Percentiles rank a stretch among this genome's conserved stretches.
These are phyloP conservation scores for Xylariaceae sp. DNA, from an alignment of 2,329 filamentous ascomycete species.

Conservation along the genomic window DNA sequence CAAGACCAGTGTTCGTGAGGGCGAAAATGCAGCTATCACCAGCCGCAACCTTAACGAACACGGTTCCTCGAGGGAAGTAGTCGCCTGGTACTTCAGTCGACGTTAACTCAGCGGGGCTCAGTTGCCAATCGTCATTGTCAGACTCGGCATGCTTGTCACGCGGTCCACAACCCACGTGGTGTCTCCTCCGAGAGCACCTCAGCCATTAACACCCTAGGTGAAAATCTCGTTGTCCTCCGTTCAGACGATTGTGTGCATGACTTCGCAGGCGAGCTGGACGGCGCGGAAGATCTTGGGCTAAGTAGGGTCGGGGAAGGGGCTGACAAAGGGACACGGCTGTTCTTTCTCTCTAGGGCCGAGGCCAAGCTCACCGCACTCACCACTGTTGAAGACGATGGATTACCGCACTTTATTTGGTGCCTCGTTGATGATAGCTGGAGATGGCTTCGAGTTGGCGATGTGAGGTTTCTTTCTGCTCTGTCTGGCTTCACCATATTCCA, in stretches of 20 bases:
- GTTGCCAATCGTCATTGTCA: slow-evolving; percentile 38
- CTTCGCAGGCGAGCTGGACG: slow-evolving; percentile 42
- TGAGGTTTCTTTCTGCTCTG: too few relatives aligned
- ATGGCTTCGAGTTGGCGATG: too few relatives aligned
- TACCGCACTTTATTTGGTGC: not conserved
- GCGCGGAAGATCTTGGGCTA: slow-evolving; percentile 1
- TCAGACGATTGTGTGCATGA: slow-evolving; percentile 59
- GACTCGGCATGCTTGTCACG: slow-evolving; percentile 34
- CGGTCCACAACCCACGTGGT: slow-evolving; percentile 34
- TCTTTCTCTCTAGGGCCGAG: slow-evolving; percentile 17
- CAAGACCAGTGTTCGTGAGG: slow-evolving; percentile 56
- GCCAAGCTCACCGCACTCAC: slow-evolving; percentile 45
- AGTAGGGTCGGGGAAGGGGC: slow-evolving; percentile 14
- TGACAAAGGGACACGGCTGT: slow-evolving; percentile 11
- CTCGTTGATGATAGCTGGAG: slow-evolving; percentile 3
- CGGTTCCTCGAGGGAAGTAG: slow-evolving; percentile 47
- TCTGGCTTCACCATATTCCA: too few relatives aligned
- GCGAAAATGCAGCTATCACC: slow-evolving; percentile 59
- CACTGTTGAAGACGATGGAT: slow-evolving; percentile 21
- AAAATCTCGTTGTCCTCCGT: slow-evolving; percentile 34
- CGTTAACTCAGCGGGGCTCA: slow-evolving; percentile 58
- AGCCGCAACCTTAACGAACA: slow-evolving; percentile 56
- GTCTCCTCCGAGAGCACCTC: slow-evolving; percentile 13
- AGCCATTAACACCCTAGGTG: too few relatives aligned
- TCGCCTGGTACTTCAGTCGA: slow-evolving; percentile 50